Base-by-base conservation (phyloP, 1,284 basidiomycete species). In the Pisolithus thermaeus region DNA sequence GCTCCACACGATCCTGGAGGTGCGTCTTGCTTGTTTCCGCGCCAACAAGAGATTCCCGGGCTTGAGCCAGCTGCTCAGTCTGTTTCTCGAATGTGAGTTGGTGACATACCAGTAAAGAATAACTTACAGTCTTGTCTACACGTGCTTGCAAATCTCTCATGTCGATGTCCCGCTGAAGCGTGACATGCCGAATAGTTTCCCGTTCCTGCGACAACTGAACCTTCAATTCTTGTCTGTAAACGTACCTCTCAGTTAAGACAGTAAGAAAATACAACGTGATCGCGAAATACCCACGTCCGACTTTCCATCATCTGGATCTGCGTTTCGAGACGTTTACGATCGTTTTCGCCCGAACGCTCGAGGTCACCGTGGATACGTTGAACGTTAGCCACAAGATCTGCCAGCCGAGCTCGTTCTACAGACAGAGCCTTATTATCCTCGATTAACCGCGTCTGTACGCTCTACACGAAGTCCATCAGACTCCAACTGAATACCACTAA, bases 361-460 rank as follows among this genome's bases (percentile, higher is more conserved):
- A 91, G 76, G 62, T 97, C 93, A 51, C 80, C 81, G 61, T 92
- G 90, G 83, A 97, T 92, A 61, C 81, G 86, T 68, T 92, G 90
- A 27, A 95, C 84, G 61, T 90, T 95, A 23, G 80, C 75, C 78
- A 97, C 90, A 18, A 97, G 76, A 63, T 93, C 90, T 18, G 90
- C 84, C 8, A 97, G 74, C 55, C 87, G 86, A 4, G 89, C 84
- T 7, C 92, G 84, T 65, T 97, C 94, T 58, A 84, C 74, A 6
- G 86, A 74, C 1, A 97, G 75, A 1, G 75, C 78, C 61, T 82
- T 83, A 68, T 96, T 93, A 70, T 97, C 94, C 47, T 92, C 86
- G 7, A 89, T 78, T 18, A 97, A 75, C 14, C 92, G 83, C 38
- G 62, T 64, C 77, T 95, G 89, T 14, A 88, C 78, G 56, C 80